phyloP scores from a whole-genome alignment of 129 eudicot genomes.

The Tagetes patula region DNA sequence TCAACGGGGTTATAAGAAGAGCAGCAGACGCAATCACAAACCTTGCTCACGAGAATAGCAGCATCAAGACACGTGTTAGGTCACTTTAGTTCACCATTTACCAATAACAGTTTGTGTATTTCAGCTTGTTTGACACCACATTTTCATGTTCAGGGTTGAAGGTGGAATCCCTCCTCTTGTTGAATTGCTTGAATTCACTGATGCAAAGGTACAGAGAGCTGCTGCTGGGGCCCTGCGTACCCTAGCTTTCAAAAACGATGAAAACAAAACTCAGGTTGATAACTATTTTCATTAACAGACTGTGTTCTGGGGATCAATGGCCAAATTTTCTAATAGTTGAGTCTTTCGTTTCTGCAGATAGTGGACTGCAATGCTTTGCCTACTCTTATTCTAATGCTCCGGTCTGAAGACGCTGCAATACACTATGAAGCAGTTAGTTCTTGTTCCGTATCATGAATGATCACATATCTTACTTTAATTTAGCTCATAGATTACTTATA shows the following conservation, averaged over 20 bases:
- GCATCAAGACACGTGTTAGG: conserved; percentile 79
- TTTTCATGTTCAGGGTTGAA: conserved; percentile 53
- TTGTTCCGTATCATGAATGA: conserved; percentile 19
- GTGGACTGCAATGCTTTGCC: conserved; percentile 95
- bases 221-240: conserved; percentile 92
- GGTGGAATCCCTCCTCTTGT: conserved; percentile 98
- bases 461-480: conserved; percentile 8
- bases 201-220: conserved; percentile 85
- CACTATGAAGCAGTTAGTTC: conserved; percentile 86
- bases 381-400: conserved; percentile 75
- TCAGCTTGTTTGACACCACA: conserved; percentile 5
- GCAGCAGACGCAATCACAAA: conserved; percentile 93
- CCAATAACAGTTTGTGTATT: not conserved
- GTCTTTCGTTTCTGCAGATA: conserved; percentile 50
- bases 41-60: conserved; percentile 86
- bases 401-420: conserved; percentile 83
- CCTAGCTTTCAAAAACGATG: conserved; percentile 84
- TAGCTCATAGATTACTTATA: conserved; percentile 19
- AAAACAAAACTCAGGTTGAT: conserved; percentile 79
- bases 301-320: not conserved
- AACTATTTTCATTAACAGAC: conserved; percentile 8
- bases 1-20: conserved; percentile 69
- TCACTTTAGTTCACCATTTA: conserved; percentile 29
- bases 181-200: conserved; percentile 72
- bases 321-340: not conserved